Conservation (phyloP, 1,284 basidiomycete species). For the Ceratorhiza oryzae-sativae region DNA sequence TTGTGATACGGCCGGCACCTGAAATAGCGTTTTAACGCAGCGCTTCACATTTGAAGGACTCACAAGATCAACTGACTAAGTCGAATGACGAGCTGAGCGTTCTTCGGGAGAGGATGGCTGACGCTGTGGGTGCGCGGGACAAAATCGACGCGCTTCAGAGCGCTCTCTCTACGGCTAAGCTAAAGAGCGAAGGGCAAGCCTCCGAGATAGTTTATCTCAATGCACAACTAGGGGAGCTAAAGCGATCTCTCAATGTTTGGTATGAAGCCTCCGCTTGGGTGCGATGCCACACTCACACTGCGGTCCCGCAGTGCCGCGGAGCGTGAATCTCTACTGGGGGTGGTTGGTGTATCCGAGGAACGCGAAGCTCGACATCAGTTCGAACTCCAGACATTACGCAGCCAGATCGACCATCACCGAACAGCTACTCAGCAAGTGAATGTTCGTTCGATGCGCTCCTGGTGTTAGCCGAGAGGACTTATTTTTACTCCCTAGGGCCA, state of each 20-base stretch:
- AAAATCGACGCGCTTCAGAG: conserved; percentile 7
- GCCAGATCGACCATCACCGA: not conserved
- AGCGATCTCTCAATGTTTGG: not conserved
- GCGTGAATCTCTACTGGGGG: not conserved
- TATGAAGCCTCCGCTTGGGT: not conserved
- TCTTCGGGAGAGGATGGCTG: not conserved
- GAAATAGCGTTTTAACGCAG: not conserved
- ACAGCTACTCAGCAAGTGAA: not conserved
- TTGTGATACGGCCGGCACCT: too few relatives aligned
- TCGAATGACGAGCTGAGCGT: not conserved
- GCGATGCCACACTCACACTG: not conserved
- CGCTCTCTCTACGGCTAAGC: not conserved
- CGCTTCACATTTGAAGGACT: not conserved
- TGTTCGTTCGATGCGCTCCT: not conserved
- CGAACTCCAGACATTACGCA: conserved; percentile 9
- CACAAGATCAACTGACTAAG: not conserved
- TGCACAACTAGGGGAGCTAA: not conserved
- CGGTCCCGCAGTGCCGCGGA: not conserved
- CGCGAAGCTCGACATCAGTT: conserved; percentile 7
- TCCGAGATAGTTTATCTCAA: not conserved
- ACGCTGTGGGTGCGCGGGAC: not conserved
- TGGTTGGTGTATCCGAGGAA: not conserved
- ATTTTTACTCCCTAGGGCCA: not conserved
- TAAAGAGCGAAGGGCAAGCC: not conserved
- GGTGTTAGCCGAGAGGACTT: too few relatives aligned